phyloP scores from a whole-genome alignment of 2,329 filamentous ascomycete species.

The Ploettnerulaceae sp. region DNA sequence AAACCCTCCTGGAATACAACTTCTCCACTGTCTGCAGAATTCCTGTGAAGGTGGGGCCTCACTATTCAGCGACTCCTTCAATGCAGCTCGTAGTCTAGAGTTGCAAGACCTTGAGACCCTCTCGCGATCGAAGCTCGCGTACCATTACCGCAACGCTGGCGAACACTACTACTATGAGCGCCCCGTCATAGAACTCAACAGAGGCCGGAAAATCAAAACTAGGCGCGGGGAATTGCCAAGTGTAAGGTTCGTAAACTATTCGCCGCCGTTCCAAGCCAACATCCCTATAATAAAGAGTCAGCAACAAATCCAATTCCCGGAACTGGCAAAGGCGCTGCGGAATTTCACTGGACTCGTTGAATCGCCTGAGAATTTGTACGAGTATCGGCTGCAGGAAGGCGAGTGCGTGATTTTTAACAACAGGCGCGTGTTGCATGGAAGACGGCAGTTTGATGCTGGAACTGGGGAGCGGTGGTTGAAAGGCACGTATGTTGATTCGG shows the following conservation, averaged over 20 bases:
- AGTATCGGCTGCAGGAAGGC: constrained; percentile 70
- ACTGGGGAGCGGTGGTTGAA: constrained; percentile 74
- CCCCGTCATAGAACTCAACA: constrained; percentile 46
- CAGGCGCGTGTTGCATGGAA: constrained; percentile 75
- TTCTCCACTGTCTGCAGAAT: constrained; percentile 86
- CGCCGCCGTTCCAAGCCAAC: constrained; percentile 71
- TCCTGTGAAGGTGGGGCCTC: constrained; percentile 76
- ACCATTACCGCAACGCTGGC: constrained; percentile 63
- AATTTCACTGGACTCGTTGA: constrained; percentile 58
- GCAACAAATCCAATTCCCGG: constrained; percentile 14
- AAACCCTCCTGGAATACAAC: constrained; percentile 73
- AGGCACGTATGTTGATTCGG: constrained; percentile 74
- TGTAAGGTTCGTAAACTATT: constrained; percentile 54
- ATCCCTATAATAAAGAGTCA: constrained; percentile 33
- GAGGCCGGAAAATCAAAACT: background rate
- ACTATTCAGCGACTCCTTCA: constrained; percentile 74
- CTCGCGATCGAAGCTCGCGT: constrained; percentile 44
- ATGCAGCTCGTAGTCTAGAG: constrained; percentile 47
- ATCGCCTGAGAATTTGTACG: constrained; percentile 52
- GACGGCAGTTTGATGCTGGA: constrained; percentile 65
- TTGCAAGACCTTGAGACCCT: constrained; percentile 37
- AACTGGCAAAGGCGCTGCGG: constrained; percentile 46
- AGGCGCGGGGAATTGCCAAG: background rate
- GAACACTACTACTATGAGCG: constrained; percentile 57
- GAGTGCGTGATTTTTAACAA: constrained; percentile 96